Evolutionary conservation across 2,329 filamentous ascomycete genomes (phyloP), one percentile per base, ranked within the genome.

Genomic region (Scedosporium minutisporum): DNA sequence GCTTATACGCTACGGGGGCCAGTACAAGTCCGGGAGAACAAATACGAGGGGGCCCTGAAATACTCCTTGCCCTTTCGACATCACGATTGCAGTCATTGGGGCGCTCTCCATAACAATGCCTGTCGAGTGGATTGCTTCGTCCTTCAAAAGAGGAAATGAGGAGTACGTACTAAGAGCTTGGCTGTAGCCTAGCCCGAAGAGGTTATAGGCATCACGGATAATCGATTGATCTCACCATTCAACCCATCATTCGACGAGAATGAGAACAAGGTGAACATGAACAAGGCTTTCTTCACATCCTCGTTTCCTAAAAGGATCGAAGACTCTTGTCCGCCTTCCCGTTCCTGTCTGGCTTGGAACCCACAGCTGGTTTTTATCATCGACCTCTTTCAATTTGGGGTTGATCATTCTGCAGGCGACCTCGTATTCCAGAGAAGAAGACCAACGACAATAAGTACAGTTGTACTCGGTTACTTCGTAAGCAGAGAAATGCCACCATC

Each of bases 391-490:
- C 44, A 21, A 14, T 23, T n/a, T 16, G 25, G 25, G 16, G 23
- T 51, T 53, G 58, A 51, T 48, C 41, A 38, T 12, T 16, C 46
- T 61, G 60, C 60, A 29, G 27, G 60, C 42, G 29, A 55, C 46
- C 60, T 61, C 60, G 60, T 61, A 61, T 61, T 61, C 60, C 18
- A n/a, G 29, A 27, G 18, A 55, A 14, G 18, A 18, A 5, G 21
- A 10, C 18, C 4, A 55, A 27, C 18, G 21, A 12, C 5, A 27
- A n/a, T n/a, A n/a, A 18, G 46, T 18, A 14, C 14, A 3, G n/a
- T 14, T 16, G 14, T 38, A 38, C 33, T 38, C 33, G 33, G 33
- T 38, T 14, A 12, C 33, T 12, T 38, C 10, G 10, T 38, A 38
- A 55, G 18, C 44, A 48, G 44, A 21, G 44, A n/a, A 48, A 48